A percentile compares a stretch with the other conserved stretches of the same genome.
Conservation (phyloP, 495 filamentous ascomycete genomes). For the Aspergillus panamensis region DNA sequence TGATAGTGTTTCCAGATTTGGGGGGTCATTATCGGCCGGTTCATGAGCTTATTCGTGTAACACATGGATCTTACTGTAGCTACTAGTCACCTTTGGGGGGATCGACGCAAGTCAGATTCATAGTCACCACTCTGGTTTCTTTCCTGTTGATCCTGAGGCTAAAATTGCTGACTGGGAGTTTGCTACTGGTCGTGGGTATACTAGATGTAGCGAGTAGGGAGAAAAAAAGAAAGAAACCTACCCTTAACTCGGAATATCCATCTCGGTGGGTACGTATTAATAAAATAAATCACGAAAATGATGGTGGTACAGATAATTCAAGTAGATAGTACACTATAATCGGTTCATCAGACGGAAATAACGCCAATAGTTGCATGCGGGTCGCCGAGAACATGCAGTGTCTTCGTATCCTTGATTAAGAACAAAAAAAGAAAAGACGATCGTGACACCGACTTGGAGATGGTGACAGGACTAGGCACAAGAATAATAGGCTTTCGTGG, state of each 20-base stretch:
- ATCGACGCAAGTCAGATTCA: neutral
- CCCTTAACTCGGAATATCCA: neutral
- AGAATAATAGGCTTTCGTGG: constrained; percentile 22
- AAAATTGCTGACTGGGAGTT: neutral
- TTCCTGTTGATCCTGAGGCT: neutral
- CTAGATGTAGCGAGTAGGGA: too few species aligned
- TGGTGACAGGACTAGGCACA: constrained; percentile 18
- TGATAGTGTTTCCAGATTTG: neutral
- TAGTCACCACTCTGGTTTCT: neutral
- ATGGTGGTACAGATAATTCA: constrained; percentile 8
- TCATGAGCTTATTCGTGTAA: constrained; percentile 3
- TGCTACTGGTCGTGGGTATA: too few species aligned
- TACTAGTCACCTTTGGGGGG: too few species aligned
- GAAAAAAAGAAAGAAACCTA: neutral
- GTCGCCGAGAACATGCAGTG: constrained; percentile 22
- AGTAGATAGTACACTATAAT: constrained; percentile 17
- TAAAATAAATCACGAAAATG: constrained; percentile 1
- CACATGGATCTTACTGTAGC: neutral
- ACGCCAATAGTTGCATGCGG: constrained; percentile 29
- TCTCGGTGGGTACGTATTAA: neutral
- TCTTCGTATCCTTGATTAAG: constrained; percentile 15
- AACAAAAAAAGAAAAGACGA: constrained; percentile 16
- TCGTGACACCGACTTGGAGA: constrained; percentile 17
- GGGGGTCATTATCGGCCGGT: neutral
- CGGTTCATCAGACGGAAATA: constrained; percentile 16